Base-by-base conservation (phyloP, 345 rosid genomes). In the Turnera subulata region DNA sequence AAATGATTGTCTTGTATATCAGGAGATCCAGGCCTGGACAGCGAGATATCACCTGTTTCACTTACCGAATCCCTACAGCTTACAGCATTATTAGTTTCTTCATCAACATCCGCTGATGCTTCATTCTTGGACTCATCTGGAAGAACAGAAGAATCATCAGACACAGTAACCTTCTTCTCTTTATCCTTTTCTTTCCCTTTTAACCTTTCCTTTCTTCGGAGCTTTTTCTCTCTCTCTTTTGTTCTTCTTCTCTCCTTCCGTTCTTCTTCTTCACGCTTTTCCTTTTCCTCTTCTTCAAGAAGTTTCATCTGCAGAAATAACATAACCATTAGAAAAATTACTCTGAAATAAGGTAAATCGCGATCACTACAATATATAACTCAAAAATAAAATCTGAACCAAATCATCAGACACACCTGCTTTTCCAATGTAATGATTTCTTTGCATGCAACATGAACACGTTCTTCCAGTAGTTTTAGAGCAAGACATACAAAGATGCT, bases 201-300 rank as follows among this genome's bases (percentile, higher is more conserved):
- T 68, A 92, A 61, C 61, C 92, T 87, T 82, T 93, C 97, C 77
- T 87, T 93, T 77, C 96, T 87, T 46, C 99, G 74, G 46, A 82
- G 84, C 70, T 93, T 93, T 73, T 89, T 93, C 78, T 85, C 96
- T 65, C 85, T 80, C 67, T 92, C 98, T 76, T 86, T 92, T 47
- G 77, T 73, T 80, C 84, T 84, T 78, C 80, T 86, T 74, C 93
- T 77, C 76, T 86, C 96, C 74, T 78, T 92, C 20, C 91, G 88
- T 26, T 89, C 93, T 72, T 92, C 97, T 74, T 92, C 98, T 64
- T 89, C 97, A 65, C 80, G 91, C 70, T 89, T 89, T 78, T 92
- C 98, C 64, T 75, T 82, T 74, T 92, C 98, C 74, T 92, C 98
- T 80, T 92, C 98, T 70, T 92, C 95, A 26, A 92, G 89, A 76